Evolutionary conservation across 495 filamentous ascomycete species (phyloP).

Genomic region (Evernia prunastri): DNA sequence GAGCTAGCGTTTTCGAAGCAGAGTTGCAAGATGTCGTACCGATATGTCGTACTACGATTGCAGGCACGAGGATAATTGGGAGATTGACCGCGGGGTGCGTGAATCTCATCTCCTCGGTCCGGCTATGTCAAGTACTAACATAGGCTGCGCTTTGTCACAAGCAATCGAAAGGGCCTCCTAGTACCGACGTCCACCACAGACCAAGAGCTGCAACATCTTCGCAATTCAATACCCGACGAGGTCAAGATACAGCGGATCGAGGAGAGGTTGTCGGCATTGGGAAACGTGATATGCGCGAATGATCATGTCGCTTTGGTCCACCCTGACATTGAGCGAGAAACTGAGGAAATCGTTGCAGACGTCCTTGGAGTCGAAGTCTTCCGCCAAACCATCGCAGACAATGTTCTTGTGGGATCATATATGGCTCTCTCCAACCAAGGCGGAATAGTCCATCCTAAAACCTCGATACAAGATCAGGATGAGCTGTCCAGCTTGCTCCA

Average conservation of each 20-base stretch:
- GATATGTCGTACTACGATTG: slow-evolving; percentile 96
- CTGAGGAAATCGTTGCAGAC: slow-evolving; percentile 92
- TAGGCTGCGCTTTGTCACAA: slow-evolving; percentile 26
- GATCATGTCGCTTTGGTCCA: slow-evolving; percentile 95
- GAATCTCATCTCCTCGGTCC: background rate
- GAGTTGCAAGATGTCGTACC: slow-evolving; percentile 96
- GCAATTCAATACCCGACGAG: slow-evolving; percentile 82
- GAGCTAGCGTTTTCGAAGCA: slow-evolving; percentile 74
- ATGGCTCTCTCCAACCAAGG: slow-evolving; percentile 95
- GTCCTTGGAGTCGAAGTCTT: slow-evolving; percentile 97
- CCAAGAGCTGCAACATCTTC: slow-evolving; percentile 94
- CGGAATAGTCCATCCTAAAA: slow-evolving; percentile 95
- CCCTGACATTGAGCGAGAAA: slow-evolving; percentile 94
- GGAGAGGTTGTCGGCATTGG: slow-evolving; percentile 89
- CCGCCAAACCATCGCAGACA: slow-evolving; percentile 93
- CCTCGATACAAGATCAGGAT: slow-evolving; percentile 92
- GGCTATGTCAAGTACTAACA: slow-evolving; percentile 4
- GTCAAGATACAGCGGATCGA: slow-evolving; percentile 95
- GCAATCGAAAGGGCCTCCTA: slow-evolving; percentile 92
- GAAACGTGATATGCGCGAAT: slow-evolving; percentile 94
- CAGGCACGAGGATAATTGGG: slow-evolving; percentile 90
- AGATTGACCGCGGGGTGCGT: slow-evolving; percentile 88
- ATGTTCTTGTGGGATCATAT: slow-evolving; percentile 91
- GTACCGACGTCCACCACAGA: slow-evolving; percentile 95
- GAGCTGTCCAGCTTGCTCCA: slow-evolving; percentile 90